These are phyloP conservation scores for Lentinus brumalis DNA, from an alignment of 768 basidiomycete species.

Conservation along the genomic window DNA sequence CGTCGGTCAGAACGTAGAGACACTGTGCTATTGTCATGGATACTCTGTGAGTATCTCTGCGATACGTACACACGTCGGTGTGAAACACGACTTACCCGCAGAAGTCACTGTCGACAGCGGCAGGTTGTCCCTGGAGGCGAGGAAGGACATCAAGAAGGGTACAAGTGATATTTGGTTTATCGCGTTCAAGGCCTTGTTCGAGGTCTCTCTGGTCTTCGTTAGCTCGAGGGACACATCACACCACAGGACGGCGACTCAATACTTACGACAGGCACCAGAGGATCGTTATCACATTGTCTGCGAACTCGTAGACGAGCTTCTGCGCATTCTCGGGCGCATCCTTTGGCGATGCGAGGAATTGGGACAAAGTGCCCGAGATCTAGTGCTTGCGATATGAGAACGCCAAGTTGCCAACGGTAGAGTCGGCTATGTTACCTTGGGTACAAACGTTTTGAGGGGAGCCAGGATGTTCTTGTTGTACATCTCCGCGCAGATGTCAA, in stretches of 20 bases:
- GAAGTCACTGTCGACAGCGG: conserved; percentile 74
- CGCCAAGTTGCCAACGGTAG: not conserved
- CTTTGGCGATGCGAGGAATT: conserved; percentile 63
- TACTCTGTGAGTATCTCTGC: conserved; percentile 5
- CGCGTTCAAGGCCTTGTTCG: conserved; percentile 86
- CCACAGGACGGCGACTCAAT: not conserved
- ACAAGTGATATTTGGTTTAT: conserved; percentile 80
- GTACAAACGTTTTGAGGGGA: conserved; percentile 73
- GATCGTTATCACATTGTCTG: conserved; percentile 90
- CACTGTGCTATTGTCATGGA: conserved; percentile 68
- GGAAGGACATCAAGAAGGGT: conserved; percentile 90
- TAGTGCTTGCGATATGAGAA: conserved; percentile 30
- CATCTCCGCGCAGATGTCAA: conserved; percentile 96
- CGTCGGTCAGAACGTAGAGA: conserved; percentile 90
- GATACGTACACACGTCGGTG: not conserved
- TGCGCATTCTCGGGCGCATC: conserved; percentile 68
- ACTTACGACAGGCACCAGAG: conserved; percentile 96
- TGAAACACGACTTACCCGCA: conserved; percentile 57
- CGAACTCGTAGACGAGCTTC: conserved; percentile 81
- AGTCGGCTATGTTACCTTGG: conserved; percentile 55
- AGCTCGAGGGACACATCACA: conserved; percentile 17
- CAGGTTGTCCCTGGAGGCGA: conserved; percentile 67
- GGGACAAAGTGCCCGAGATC: conserved; percentile 74
- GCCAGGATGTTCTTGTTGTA: conserved; percentile 92
- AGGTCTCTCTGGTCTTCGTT: conserved; percentile 69